Percentiles rank a stretch among this genome's conserved stretches.
Conservation (phyloP, 2,329 filamentous ascomycete genomes). For the Aspergillus udagawae region DNA sequence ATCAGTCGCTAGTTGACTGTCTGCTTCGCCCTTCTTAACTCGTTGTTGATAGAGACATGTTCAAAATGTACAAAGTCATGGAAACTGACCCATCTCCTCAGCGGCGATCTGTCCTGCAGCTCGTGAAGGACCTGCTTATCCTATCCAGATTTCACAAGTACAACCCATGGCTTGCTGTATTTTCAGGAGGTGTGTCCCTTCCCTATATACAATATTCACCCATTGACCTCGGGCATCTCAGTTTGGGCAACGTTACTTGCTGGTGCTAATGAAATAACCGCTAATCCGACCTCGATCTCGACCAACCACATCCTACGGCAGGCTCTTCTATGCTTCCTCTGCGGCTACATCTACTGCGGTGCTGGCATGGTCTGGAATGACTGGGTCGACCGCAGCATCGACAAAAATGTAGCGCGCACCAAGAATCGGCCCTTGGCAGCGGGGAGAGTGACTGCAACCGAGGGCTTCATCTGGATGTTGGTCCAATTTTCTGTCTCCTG, state of each 20-base stretch:
- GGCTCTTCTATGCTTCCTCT: constrained; percentile 17
- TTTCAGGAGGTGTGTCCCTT: constrained; percentile 1
- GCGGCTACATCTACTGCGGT: constrained; percentile 24
- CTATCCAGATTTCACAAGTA: constrained; percentile 6
- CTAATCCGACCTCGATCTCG: neutral
- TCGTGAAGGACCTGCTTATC: constrained; percentile 1
- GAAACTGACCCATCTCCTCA: neutral
- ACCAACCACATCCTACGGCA: constrained; percentile 16
- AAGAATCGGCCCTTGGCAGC: constrained; percentile 24
- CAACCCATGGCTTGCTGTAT: constrained; percentile 4
- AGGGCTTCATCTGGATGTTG: constrained; percentile 17
- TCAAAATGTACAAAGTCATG: neutral
- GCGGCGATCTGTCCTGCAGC: neutral
- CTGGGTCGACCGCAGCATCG: constrained; percentile 26
- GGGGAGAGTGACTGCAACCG: constrained; percentile 17
- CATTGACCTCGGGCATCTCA: neutral
- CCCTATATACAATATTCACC: too few relatives aligned
- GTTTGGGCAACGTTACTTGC: constrained; percentile 5
- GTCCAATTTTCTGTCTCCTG: constrained; percentile 2
- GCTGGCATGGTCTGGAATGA: constrained; percentile 32
- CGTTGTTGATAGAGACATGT: neutral
- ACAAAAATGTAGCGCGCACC: constrained; percentile 24
- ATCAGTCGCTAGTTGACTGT: neutral
- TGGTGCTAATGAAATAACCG: neutral
- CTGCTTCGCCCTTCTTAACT: too few relatives aligned